Evolutionary conservation across 1,284 basidiomycete species (phyloP).

Genomic region (Prillingera fragicola): DNA sequence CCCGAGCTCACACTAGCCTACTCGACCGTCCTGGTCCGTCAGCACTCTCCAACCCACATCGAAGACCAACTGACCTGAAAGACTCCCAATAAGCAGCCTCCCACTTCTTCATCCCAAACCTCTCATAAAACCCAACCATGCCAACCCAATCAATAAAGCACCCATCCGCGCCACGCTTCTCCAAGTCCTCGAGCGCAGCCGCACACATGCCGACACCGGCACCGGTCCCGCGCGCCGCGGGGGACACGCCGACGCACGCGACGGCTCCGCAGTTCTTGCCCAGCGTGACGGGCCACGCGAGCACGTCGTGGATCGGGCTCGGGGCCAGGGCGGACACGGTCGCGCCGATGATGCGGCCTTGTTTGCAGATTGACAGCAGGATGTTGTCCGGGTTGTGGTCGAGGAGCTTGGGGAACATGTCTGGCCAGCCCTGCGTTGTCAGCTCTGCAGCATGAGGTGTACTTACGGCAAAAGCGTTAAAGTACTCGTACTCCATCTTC

Average conservation of each 20-base stretch:
- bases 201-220: constrained; percentile 22
- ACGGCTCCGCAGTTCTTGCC: constrained; percentile 17
- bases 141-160: constrained; percentile 29
- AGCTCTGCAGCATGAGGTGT: background rate
- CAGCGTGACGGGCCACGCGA: constrained; percentile 19
- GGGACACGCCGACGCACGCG: constrained; percentile 20
- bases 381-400: constrained; percentile 15
- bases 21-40: too few relatives aligned
- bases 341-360: constrained; percentile 20
- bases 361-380: constrained; percentile 8
- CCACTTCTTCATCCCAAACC: constrained; percentile 19
- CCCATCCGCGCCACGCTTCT: constrained; percentile 20
- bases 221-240: constrained; percentile 8
- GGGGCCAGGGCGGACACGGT: constrained; percentile 13
- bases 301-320: constrained; percentile 4
- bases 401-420: constrained; percentile 18
- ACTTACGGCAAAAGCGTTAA: constrained; percentile 19
- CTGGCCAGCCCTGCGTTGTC: constrained; percentile 27
- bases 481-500: constrained; percentile 18
- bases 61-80: background rate
- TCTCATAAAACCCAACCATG: constrained; percentile 24
- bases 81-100: constrained; percentile 14
- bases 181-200: constrained; percentile 13
- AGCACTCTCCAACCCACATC: too few relatives aligned
- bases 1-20: too few relatives aligned